Evolutionary conservation across 306 rosid genomes (phyloP).

Genomic region (Senna tora): DNA sequence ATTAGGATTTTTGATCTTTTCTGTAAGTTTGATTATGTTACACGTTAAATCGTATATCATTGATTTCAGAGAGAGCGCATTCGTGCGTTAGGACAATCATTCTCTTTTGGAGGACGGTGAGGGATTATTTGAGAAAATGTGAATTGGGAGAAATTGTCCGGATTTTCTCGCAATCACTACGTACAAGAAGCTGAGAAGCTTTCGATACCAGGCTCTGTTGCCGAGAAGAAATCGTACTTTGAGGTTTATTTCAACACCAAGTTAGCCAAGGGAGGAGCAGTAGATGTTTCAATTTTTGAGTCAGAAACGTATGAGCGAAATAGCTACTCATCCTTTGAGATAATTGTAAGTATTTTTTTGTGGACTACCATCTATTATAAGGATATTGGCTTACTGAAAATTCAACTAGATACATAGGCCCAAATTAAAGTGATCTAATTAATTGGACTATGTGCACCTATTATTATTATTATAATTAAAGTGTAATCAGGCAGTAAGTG

Average conservation of each 20-base stretch:
- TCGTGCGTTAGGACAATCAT: conserved; percentile 64
- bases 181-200: conserved; percentile 73
- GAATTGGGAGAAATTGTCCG: conserved; percentile 85
- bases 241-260: conserved; percentile 85
- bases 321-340: conserved; percentile 15
- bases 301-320: conserved; percentile 33
- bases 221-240: conserved; percentile 79
- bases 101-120: conserved; percentile 84
- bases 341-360: too few species aligned
- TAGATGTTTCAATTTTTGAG: conserved; percentile 36
- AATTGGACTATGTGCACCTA: too few species aligned
- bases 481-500: too few species aligned
- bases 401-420: too few species aligned
- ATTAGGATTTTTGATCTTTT: too few species aligned
- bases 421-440: too few species aligned
- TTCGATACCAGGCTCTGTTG: conserved; percentile 88
- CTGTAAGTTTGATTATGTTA: too few species aligned
- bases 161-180: conserved; percentile 74
- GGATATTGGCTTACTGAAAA: too few species aligned
- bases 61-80: conserved; percentile 56
- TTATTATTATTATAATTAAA: too few species aligned
- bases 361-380: too few species aligned
- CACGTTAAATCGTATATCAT: background rate
- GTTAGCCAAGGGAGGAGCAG: conserved; percentile 62
- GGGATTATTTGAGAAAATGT: conserved; percentile 68